Evolutionary conservation across 2,329 filamentous ascomycete species (phyloP).

Genomic region (Sphaerulina populicola): DNA sequence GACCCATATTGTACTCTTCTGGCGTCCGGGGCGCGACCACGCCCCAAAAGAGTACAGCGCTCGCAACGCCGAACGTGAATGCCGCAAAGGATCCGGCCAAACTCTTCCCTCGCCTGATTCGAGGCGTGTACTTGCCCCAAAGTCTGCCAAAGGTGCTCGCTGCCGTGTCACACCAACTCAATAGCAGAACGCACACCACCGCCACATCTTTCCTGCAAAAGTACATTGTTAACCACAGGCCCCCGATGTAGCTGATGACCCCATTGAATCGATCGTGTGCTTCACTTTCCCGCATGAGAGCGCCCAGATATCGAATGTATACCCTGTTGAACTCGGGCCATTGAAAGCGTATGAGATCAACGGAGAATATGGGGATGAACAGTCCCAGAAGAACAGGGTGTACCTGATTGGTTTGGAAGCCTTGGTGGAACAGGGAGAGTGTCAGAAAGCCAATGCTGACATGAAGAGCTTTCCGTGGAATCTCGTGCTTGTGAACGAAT

Average conservation of each 20-base stretch:
- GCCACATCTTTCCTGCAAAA: conserved; percentile 91
- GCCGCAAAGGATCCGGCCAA: conserved; percentile 82
- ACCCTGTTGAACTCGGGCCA: conserved; percentile 73
- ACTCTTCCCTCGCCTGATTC: conserved; percentile 79
- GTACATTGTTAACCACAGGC: conserved; percentile 74
- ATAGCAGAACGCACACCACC: conserved; percentile 76
- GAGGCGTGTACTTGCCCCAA: conserved; percentile 81
- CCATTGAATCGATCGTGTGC: conserved; percentile 83
- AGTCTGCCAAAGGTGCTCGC: conserved; percentile 87
- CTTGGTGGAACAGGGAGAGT: conserved; percentile 72
- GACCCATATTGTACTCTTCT: conserved; percentile 33
- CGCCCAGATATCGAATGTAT: conserved; percentile 77
- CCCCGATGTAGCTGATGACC: conserved; percentile 91
- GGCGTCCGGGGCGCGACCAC: conserved; percentile 57
- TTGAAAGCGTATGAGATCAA: conserved; percentile 75
- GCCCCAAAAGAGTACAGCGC: conserved; percentile 82
- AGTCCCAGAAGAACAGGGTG: conserved; percentile 74
- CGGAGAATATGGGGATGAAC: conserved; percentile 73
- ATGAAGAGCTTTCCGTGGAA: conserved; percentile 85
- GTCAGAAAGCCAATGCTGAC: conserved; percentile 95
- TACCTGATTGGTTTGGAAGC: conserved; percentile 67
- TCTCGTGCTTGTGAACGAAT: conserved; percentile 90
- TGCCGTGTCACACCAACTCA: conserved; percentile 97
- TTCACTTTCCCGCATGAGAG: conserved; percentile 94
- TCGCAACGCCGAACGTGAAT: conserved; percentile 70